These are phyloP conservation scores for Licmophora abbreviata DNA, from an alignment of 108 stramenopile species.

Conservation along the genomic window DNA sequence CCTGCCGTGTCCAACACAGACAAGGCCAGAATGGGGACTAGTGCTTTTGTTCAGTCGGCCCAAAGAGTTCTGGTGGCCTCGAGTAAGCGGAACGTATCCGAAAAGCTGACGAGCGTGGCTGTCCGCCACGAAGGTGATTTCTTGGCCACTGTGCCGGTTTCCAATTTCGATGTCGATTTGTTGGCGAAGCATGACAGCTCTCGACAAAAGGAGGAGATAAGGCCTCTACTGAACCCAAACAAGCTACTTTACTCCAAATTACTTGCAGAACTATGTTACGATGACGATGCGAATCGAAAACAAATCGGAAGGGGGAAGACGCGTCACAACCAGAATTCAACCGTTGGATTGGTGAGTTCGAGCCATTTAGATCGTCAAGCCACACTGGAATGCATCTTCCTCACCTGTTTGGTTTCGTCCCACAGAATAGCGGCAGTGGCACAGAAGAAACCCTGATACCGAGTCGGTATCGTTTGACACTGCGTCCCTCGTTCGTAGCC, in stretches of 20 bases:
- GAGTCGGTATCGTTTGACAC: slow-evolving; percentile 43
- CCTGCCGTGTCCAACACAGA: slow-evolving; percentile 32
- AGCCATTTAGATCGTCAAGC: slow-evolving; percentile 1
- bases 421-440: too few species aligned
- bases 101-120: background rate
- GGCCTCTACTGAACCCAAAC: slow-evolving; percentile 39
- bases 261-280: slow-evolving; percentile 40
- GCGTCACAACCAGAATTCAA: too few species aligned
- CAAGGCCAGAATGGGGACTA: too few species aligned
- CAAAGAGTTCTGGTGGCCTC: slow-evolving; percentile 25
- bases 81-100: slow-evolving; percentile 29
- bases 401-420: too few species aligned
- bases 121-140: slow-evolving; percentile 6
- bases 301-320: slow-evolving; percentile 10
- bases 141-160: slow-evolving; percentile 30
- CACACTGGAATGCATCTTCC: background rate
- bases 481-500: slow-evolving; percentile 35
- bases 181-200: slow-evolving; percentile 21
- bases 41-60: slow-evolving; percentile 45
- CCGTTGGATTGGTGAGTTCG: too few species aligned
- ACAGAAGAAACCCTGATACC: slow-evolving; percentile 49
- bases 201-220: slow-evolving; percentile 26
- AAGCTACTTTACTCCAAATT: slow-evolving; percentile 42
- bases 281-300: slow-evolving; percentile 33
- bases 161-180: slow-evolving; percentile 24